A percentile compares a stretch with the other conserved stretches of the same genome.
These are phyloP conservation scores for Poronia punctata DNA, from an alignment of 495 filamentous ascomycete species.

Conservation along the genomic window DNA sequence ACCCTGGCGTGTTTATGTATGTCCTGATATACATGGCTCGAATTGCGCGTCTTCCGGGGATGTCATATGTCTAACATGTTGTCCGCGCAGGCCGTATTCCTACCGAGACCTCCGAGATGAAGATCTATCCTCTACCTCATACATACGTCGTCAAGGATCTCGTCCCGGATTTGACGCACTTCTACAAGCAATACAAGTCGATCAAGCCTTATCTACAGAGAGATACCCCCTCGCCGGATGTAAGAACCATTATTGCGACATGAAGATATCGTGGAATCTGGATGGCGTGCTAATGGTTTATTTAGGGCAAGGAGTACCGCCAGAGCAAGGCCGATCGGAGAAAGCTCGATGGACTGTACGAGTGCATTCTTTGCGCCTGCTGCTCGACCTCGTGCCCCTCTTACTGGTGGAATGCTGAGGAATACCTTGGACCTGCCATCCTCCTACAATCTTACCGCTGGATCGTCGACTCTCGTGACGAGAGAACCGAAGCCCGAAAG, in stretches of 20 bases:
- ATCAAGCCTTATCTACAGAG: slow-evolving; percentile 98
- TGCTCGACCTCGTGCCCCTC: slow-evolving; percentile 97
- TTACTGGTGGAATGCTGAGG: slow-evolving; percentile 99
- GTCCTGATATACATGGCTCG: slow-evolving; percentile 28
- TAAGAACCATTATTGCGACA: slow-evolving; percentile 36
- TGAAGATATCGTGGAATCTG: not conserved
- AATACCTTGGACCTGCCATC: slow-evolving; percentile 95
- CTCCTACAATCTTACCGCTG: slow-evolving; percentile 96
- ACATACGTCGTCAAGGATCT: slow-evolving; percentile 99
- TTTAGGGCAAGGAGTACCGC: slow-evolving; percentile 76
- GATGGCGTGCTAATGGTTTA: slow-evolving; percentile 13
- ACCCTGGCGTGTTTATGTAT: slow-evolving; percentile 95
- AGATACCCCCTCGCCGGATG: slow-evolving; percentile 67
- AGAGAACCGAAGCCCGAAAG: slow-evolving; percentile 80
- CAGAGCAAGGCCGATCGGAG: slow-evolving; percentile 84
- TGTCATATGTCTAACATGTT: not conserved
- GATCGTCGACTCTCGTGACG: slow-evolving; percentile 87
- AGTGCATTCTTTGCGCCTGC: slow-evolving; percentile 99
- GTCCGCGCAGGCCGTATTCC: slow-evolving; percentile 76
- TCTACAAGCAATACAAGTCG: slow-evolving; percentile 99
- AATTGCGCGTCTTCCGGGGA: slow-evolving; percentile 4
- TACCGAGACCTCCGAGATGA: slow-evolving; percentile 73
- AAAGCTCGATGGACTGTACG: slow-evolving; percentile 97
- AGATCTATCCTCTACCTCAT: slow-evolving; percentile 97
- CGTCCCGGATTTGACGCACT: slow-evolving; percentile 91